Evolutionary conservation across 352 stramenopile species (phyloP).

Genomic region (Pythium oligandrum): DNA sequence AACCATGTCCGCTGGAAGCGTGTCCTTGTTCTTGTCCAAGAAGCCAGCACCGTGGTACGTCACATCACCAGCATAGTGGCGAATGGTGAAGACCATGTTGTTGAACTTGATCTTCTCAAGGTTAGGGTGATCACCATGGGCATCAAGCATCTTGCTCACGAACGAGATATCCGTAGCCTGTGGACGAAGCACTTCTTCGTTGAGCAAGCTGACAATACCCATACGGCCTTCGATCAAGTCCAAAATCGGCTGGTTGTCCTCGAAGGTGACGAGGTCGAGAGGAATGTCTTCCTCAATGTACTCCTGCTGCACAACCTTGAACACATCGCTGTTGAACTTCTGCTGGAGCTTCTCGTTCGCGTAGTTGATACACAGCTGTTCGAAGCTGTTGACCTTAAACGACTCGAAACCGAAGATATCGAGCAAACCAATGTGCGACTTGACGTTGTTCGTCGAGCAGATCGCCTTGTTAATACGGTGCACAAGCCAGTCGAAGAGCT

Average conservation of each 20-base stretch:
- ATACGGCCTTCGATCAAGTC: constrained; percentile 86
- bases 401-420: constrained; percentile 97
- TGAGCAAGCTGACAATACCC: constrained; percentile 91
- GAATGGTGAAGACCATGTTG: constrained; percentile 73
- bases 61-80: constrained; percentile 80
- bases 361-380: constrained; percentile 92
- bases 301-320: constrained; percentile 94
- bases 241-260: constrained; percentile 90
- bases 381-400: constrained; percentile 86
- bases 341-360: constrained; percentile 90
- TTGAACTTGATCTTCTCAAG: constrained; percentile 86
- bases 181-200: constrained; percentile 93
- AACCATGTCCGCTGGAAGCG: constrained; percentile 74
- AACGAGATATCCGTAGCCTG: constrained; percentile 81
- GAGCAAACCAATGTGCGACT: constrained; percentile 87
- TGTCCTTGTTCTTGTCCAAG: constrained; percentile 86
- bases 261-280: constrained; percentile 81
- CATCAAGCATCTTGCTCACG: constrained; percentile 75
- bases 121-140: constrained; percentile 72
- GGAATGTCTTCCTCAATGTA: constrained; percentile 93
- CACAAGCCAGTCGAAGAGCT: constrained; percentile 96
- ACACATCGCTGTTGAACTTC: constrained; percentile 91
- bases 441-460: constrained; percentile 66
- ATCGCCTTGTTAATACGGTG: constrained; percentile 78
- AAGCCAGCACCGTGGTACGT: constrained; percentile 76